phyloP scores from a whole-genome alignment of 768 basidiomycete species.

The Pleurotus tuoliensis region DNA sequence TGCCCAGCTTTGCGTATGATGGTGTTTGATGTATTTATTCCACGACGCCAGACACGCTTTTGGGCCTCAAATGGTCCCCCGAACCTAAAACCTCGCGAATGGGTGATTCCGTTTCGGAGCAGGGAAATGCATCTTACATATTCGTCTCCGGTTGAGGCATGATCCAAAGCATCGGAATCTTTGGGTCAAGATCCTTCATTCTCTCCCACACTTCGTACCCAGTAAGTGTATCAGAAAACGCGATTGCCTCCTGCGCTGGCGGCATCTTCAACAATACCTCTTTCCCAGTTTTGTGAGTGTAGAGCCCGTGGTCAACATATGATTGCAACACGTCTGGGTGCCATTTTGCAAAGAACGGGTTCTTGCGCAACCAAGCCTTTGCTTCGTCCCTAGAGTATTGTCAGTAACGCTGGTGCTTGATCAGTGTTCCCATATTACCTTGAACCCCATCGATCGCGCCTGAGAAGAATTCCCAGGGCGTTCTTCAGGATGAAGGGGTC shows the following conservation, averaged over 20 bases:
- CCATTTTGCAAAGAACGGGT: conserved; percentile 71
- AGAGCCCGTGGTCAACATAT: conserved; percentile 63
- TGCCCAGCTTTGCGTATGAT: not conserved
- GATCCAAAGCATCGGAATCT: conserved; percentile 52
- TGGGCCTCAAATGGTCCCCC: not conserved
- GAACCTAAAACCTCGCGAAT: not conserved
- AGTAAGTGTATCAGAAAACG: conserved; percentile 48
- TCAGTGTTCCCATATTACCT: too few species aligned
- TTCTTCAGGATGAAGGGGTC: conserved; percentile 18
- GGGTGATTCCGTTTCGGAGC: not conserved
- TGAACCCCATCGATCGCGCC: conserved; percentile 63
- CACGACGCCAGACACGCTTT: conserved; percentile 1
- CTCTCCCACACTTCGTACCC: conserved; percentile 38
- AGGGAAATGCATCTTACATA: not conserved
- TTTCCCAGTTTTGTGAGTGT: conserved; percentile 15
- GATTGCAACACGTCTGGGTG: conserved; percentile 53
- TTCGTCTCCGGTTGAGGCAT: conserved; percentile 28
- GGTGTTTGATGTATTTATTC: not conserved
- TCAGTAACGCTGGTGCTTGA: too few species aligned
- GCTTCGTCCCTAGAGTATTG: conserved; percentile 55
- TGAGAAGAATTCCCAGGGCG: conserved; percentile 43
- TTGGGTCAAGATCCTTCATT: conserved; percentile 39
- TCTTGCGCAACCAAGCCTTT: conserved; percentile 37
- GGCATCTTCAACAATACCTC: conserved; percentile 60
- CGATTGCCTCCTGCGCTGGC: conserved; percentile 57